phyloP scores from a whole-genome alignment of 345 rosid genomes.

The Pistacia atlantica region DNA sequence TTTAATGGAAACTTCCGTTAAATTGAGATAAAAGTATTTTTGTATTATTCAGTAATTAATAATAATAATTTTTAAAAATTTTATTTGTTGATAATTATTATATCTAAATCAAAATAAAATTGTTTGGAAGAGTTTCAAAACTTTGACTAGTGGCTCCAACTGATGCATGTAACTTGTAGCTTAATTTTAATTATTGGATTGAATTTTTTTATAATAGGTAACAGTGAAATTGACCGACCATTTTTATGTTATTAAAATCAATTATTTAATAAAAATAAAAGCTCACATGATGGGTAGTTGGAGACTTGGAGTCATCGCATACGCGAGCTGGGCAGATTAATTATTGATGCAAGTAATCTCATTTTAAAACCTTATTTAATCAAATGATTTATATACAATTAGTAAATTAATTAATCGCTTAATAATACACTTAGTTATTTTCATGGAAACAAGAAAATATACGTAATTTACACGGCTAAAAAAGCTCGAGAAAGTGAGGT shows the following conservation, averaged over 20 bases:
- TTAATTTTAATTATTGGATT: background rate
- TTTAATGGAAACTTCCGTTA: background rate
- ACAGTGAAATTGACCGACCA: background rate
- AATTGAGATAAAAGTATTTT: too few relatives aligned
- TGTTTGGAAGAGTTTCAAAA: background rate
- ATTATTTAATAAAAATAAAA: background rate
- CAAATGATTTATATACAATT: background rate
- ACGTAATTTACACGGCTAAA: background rate
- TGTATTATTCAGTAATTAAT: too few relatives aligned
- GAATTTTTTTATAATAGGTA: background rate
- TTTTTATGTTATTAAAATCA: background rate
- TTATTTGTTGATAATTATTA: too few relatives aligned
- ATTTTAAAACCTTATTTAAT: background rate
- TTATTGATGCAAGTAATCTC: background rate
- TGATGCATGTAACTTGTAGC: background rate
- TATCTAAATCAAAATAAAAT: background rate
- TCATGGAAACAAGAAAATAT: background rate
- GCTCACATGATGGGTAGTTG: background rate
- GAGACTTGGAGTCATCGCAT: background rate
- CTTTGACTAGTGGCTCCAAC: background rate
- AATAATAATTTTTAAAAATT: too few relatives aligned
- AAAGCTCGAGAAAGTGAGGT: background rate
- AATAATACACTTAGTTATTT: background rate
- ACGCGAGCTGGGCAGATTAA: slow-evolving; percentile 8
- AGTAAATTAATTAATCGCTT: background rate